Evolutionary conservation across 306 rosid species (phyloP), one percentile per base, ranked within the genome.

Genomic region (Trifolium subterraneum): DNA sequence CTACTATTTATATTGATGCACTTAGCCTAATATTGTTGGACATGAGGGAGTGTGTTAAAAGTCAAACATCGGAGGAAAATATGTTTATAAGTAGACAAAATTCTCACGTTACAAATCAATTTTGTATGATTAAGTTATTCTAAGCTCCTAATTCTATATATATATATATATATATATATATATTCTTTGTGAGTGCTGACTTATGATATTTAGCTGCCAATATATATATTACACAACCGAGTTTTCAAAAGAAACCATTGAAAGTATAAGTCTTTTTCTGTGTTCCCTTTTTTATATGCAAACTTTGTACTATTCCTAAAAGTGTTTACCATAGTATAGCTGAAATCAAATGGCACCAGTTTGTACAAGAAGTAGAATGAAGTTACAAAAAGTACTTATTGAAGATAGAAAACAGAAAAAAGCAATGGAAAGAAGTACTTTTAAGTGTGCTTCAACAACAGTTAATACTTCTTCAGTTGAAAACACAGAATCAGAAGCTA

Each of bases 321-420:
- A 29, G 33, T 29, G 33, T 29, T 47, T 47, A n/a, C 3, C 22
- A 15, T 42, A 10, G 13, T 42, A n/a, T n/a, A 54, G 31, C 62
- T 10, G 15, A 63, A 3, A 35, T 8, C 13, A 63, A 35, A 65
- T 75, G 89, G 85, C 79, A 59, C 75, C 86, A 54, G 33, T 44
- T 82, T 78, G 82, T 19, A 48, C 79, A 70, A 80, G 74, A 70
- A 78, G 64, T 22, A 14, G 39, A 45, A 44, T 12, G 54, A 72
- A 79, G 63, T 23, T 45, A 19, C 69, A 51, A 23, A 42, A 67
- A 33, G 64, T 7, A 14, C 36, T 27, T 29, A 44, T 50, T 66
- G 79, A 82, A 52, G 61, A 50, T 20, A 72, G 27, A 66, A 71
- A 72, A 78, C 36, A 68, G 82, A 31, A 68, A 68, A 54, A 75